These are phyloP conservation scores for Staphylotrichum longicolle DNA, from an alignment of 495 filamentous ascomycete genomes.

Conservation along the genomic window DNA sequence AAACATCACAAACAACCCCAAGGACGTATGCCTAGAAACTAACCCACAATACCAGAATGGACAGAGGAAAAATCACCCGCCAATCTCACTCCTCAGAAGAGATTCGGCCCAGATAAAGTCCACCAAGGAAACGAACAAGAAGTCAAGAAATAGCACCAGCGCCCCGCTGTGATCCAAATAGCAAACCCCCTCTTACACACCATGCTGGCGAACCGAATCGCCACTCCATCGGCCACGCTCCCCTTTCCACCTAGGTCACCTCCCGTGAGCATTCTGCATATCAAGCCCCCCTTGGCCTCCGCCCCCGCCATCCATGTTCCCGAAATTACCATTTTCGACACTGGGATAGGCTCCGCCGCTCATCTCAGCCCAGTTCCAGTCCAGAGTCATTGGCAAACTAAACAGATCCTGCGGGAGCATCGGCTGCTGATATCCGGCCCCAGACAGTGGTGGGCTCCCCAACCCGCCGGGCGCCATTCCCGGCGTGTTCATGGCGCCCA, in stretches of 20 bases:
- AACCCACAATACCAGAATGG: no score
- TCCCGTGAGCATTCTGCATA: background rate
- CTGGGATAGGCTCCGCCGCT: slow-evolving; percentile 54
- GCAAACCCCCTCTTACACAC: no score
- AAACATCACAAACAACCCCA: no score
- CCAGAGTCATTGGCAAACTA: slow-evolving; percentile 93
- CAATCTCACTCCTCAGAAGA: no score
- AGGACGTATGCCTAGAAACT: no score
- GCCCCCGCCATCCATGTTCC: slow-evolving; percentile 6
- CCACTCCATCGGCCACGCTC: background rate
- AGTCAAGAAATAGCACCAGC: no score
- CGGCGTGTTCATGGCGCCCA: slow-evolving; percentile 17
- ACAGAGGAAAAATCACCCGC: no score
- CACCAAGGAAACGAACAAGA: no score
- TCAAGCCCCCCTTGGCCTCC: background rate
- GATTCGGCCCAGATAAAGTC: no score
- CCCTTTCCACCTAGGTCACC: background rate
- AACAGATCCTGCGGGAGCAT: slow-evolving; percentile 96
- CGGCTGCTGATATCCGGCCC: slow-evolving; percentile 62
- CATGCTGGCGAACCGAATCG: no score
- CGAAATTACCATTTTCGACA: slow-evolving; percentile 53
- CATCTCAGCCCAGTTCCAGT: slow-evolving; percentile 98
- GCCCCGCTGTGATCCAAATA: no score
- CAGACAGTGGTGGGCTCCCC: slow-evolving; percentile 38
- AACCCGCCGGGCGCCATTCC: slow-evolving; percentile 25